phyloP scores from a whole-genome alignment of 2,329 filamentous ascomycete genomes.

The Cladorrhinum sp. region DNA sequence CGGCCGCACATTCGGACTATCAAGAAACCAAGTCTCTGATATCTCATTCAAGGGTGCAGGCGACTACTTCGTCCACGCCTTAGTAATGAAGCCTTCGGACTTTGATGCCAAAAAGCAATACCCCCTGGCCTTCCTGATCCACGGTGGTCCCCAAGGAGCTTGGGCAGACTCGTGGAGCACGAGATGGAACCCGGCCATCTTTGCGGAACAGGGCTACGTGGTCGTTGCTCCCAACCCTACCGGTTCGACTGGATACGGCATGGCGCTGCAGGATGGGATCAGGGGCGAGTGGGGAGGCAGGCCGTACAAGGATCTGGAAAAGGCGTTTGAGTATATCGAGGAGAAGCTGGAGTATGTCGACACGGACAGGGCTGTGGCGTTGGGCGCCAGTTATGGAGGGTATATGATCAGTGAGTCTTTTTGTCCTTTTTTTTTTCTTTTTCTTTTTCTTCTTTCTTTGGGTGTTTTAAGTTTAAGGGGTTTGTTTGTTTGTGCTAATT shows the following conservation, averaged over 20 bases:
- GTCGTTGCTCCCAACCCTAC: slow-evolving; percentile 80
- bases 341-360: slow-evolving; percentile 66
- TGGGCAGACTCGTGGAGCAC: slow-evolving; percentile 77
- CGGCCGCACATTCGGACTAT: slow-evolving; percentile 65
- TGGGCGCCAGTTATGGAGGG: slow-evolving; percentile 73
- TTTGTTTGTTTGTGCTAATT: neutral
- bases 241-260: slow-evolving; percentile 78
- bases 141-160: slow-evolving; percentile 77
- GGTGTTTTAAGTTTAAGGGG: too few species aligned
- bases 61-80: slow-evolving; percentile 65
- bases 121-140: slow-evolving; percentile 74
- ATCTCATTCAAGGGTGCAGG: slow-evolving; percentile 67
- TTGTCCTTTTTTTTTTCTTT: neutral
- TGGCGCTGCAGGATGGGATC: slow-evolving; percentile 74
- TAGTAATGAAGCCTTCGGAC: slow-evolving; percentile 62
- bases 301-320: slow-evolving; percentile 79
- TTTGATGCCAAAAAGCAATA: slow-evolving; percentile 72
- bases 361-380: slow-evolving; percentile 63
- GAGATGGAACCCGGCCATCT: slow-evolving; percentile 82
- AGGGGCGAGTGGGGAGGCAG: slow-evolving; percentile 77
- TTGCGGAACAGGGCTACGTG: slow-evolving; percentile 84
- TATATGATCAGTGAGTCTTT: slow-evolving; percentile 64
- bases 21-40: slow-evolving; percentile 59
- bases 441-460: too few species aligned
- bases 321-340: slow-evolving; percentile 71